phyloP scores from a whole-genome alignment of 2,329 filamentous ascomycete genomes.

The Gyromitra esculenta region DNA sequence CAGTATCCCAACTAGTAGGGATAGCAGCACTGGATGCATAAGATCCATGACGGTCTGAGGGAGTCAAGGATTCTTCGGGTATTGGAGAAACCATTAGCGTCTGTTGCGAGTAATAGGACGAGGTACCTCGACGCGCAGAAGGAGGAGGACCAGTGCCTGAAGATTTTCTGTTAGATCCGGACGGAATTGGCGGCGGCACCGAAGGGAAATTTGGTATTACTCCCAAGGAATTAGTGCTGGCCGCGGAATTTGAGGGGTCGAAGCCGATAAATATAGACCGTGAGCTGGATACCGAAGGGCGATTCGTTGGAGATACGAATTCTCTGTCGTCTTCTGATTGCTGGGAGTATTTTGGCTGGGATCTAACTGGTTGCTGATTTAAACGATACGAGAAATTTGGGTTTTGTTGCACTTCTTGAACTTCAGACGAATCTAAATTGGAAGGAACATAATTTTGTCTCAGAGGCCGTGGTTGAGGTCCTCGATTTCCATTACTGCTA shows the following conservation, averaged over 20 bases:
- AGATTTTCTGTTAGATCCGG: conserved; percentile 55
- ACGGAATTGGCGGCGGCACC: conserved; percentile 54
- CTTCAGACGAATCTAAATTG: conserved; percentile 42
- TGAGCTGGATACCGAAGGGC: conserved; percentile 50
- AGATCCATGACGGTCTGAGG: conserved; percentile 69
- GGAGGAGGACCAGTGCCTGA: conserved; percentile 59
- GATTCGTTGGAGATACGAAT: conserved; percentile 37
- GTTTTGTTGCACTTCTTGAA: conserved; percentile 46
- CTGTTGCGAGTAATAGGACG: conserved; percentile 67
- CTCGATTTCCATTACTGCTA: conserved; percentile 37
- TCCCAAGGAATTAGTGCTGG: conserved; percentile 43
- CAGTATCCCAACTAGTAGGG: conserved; percentile 72
- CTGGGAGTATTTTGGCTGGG: conserved; percentile 42
- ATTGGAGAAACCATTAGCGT: conserved; percentile 78
- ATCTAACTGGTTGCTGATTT: conserved; percentile 49
- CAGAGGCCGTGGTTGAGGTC: conserved; percentile 37
- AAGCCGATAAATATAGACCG: conserved; percentile 55
- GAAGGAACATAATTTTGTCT: conserved; percentile 48
- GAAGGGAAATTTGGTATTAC: conserved; percentile 58
- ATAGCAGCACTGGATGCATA: conserved; percentile 77
- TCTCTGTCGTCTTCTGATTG: conserved; percentile 43
- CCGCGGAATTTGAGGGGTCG: conserved; percentile 48
- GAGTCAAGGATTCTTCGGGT: conserved; percentile 70
- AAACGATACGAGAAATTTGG: conserved; percentile 48
- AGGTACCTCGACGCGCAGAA: conserved; percentile 59